Evolutionary conservation across 2,329 filamentous ascomycete genomes (phyloP).

Genomic region (Verticillium tricorpus): DNA sequence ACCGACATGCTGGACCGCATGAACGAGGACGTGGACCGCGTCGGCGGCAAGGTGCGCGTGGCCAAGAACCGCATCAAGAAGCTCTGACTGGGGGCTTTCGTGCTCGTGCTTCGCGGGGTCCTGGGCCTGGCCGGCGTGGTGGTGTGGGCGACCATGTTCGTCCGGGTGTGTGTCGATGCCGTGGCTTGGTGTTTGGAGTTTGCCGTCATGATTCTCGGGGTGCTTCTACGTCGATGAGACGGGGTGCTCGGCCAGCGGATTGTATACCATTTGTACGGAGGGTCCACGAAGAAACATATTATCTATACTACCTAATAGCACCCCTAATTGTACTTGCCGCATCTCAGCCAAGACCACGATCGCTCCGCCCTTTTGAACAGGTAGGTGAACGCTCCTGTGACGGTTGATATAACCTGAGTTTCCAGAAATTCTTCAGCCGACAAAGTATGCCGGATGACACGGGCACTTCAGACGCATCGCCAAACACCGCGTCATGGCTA

Average conservation of each 20-base stretch:
- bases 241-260: neutral
- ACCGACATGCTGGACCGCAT: slow-evolving; percentile 64
- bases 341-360: no score
- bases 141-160: slow-evolving; percentile 25
- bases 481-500: no score
- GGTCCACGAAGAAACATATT: neutral
- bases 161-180: slow-evolving; percentile 15
- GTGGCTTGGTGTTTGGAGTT: slow-evolving; percentile 14
- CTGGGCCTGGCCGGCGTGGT: slow-evolving; percentile 23
- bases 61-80: slow-evolving; percentile 69
- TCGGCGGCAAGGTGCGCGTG: slow-evolving; percentile 65
- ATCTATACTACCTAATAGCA: neutral
- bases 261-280: neutral
- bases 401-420: no score
- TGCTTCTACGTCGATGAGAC: neutral
- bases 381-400: no score
- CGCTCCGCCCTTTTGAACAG: no score
- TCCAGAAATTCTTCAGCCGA: no score
- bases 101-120: slow-evolving; percentile 19
- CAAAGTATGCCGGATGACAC: no score
- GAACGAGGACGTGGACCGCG: slow-evolving; percentile 60
- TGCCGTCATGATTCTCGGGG: slow-evolving; percentile 5
- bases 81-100: slow-evolving; percentile 42
- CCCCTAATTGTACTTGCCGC: neutral
- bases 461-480: no score